Base-by-base conservation (phyloP, 805 yeast species). In the Wickerhamomyces chaumierensis region DNA sequence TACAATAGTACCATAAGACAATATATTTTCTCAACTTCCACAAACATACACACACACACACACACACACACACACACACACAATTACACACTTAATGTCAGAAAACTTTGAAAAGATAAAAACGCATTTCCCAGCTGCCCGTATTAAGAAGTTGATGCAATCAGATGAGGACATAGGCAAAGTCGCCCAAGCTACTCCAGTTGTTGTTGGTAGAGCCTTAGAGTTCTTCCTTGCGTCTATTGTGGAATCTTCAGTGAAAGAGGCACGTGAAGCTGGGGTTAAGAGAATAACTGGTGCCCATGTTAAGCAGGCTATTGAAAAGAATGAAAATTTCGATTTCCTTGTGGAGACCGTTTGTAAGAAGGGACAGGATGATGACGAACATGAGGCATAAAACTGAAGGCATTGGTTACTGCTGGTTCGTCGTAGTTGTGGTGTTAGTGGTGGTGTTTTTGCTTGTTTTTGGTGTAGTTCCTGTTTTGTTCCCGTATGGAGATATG, bases 101-200 rank as follows among this genome's bases (percentile, higher is more conserved):
- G 29, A 25, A 13, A 25, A 25, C 12, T 60, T 57, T 41, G 63
- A 60, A 13, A 51, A 56, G 35, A 78, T 82, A 46, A 81, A 81
- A 57, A 82, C 92, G 28, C 94, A 82, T 55, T 83, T 83, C 58
- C 94, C 94, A 4, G 82, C 87, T 5, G 97, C 97, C 3, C 75
- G 97, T 45, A 87, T 92, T 52, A 92, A 92, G 66, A 85, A 92
- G 52, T 75, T 92, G 42, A 90, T 92, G 96, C 98, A 92, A 56
- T 79, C 94, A 21, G 99, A 92, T 60, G 98, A 92, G 46, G 99
- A 92, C 46, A 88, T 92, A 34, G 99, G 99, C 3, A 92, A 92
- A 56, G 97, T 92, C 5, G 96, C 98, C 3, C 96, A 88, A 55
- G 96, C 96, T 2, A 94, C 99, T 2, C 99, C 99, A 0, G 82